Base-by-base conservation (phyloP, 257 asterid genomes). In the Solanum ossicruentum region DNA sequence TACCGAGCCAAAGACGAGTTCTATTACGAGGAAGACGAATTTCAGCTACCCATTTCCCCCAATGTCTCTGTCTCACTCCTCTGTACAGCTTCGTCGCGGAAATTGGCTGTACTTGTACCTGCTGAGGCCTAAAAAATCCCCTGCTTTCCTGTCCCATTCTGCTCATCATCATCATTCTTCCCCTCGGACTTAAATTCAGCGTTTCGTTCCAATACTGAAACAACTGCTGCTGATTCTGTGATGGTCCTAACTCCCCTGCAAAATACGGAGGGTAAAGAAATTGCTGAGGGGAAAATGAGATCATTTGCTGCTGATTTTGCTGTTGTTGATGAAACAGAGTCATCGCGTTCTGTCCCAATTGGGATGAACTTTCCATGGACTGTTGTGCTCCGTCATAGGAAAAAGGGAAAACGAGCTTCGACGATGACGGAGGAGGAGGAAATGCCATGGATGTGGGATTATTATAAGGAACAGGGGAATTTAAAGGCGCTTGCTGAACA, bases 21-120 rank as follows among this genome's bases (percentile, higher is more conserved):
- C 99, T 63, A 91, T 95, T 94, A 8, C 92, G 86, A 5, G 99
- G 99, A 5, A 95, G 95, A 18, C 99, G 99, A 89, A 95, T 95
- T 60, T 95, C 99, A 17, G 99, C 99, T 3, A 95, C 99, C 99
- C 99, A 95, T 88, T 95, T 95, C 0, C 99, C 99, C 99, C 99
- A 95, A 89, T 95, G 99, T 61, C 99, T 90, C 90, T 95, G 99
- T 90, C 99, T 89, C 28, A 95, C 99, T 12, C 99, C 99, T 32
- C 99, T 89, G 88, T 95, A 95, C 0, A 95, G 91, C 83, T 92
- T 95, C n/a, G 97, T 94, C 0, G 94, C 57, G 1, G 90, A 80
- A 18, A 92, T 61, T 1, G 94, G 98, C 57, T 88, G 85, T 8
- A 86, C 57, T 0, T 89, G 75, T 32, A 70, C 52, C 0, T 70